Percentiles rank a stretch among this genome's conserved stretches.
These are phyloP conservation scores for Ophiognomonia clavigignenti-juglandacearum DNA, from an alignment of 2,329 filamentous ascomycete genomes.

Conservation along the genomic window DNA sequence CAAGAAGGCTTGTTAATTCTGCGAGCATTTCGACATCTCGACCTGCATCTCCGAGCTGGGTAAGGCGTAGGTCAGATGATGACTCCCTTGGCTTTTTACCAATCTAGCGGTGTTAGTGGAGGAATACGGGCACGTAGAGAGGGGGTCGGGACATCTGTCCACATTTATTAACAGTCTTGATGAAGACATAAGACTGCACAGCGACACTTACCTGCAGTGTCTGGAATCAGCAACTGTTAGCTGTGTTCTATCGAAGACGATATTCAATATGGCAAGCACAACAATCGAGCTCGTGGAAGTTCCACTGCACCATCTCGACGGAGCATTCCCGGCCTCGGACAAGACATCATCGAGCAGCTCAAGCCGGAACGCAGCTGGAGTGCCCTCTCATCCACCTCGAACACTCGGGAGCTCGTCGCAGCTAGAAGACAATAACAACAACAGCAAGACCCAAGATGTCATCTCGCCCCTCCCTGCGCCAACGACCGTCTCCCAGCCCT, in stretches of 20 bases:
- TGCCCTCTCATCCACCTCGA: too few relatives aligned
- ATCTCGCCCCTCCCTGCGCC: constrained; percentile 11
- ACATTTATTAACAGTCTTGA: background rate
- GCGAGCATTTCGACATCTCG: background rate
- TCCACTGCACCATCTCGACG: background rate
- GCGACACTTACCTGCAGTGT: too few relatives aligned
- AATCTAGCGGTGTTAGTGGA: too few relatives aligned
- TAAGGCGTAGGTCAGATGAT: too few relatives aligned
- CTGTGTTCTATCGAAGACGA: background rate
- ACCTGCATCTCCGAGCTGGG: too few relatives aligned
- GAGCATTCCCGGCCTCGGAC: background rate
- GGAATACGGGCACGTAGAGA: too few relatives aligned
- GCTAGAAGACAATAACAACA: background rate
- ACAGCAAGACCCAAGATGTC: background rate
- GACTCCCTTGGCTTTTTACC: too few relatives aligned
- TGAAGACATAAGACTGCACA: too few relatives aligned
- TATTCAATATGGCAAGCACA: constrained; percentile 1
- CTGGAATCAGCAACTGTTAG: background rate
- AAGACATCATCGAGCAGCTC: background rate
- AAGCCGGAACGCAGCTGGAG: too few relatives aligned
- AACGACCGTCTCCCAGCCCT: constrained; percentile 1
- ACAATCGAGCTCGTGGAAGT: constrained; percentile 8
- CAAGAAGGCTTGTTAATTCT: background rate
- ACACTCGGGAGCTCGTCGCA: too few relatives aligned
- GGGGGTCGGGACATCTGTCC: too few relatives aligned